A percentile compares a stretch with the other conserved stretches of the same genome.
These are phyloP conservation scores for Asterophora lycoperdoides DNA, from an alignment of 768 basidiomycete species.

Conservation along the genomic window DNA sequence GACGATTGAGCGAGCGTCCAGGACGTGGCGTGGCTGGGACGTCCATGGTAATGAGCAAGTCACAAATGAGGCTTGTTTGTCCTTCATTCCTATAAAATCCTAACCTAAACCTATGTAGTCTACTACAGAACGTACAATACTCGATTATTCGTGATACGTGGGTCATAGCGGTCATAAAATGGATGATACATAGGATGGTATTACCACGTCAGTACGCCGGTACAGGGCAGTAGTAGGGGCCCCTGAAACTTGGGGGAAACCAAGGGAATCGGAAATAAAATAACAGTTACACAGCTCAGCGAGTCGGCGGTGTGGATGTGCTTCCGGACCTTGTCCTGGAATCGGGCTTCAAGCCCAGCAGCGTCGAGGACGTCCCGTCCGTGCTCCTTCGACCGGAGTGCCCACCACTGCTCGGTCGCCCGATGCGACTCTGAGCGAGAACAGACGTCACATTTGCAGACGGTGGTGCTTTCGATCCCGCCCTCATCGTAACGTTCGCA, in stretches of 20 bases:
- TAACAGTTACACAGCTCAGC: constrained; percentile 2
- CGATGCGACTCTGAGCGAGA: constrained; percentile 46
- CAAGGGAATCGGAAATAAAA: neutral
- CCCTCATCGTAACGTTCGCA: constrained; percentile 46
- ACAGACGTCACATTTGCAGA: constrained; percentile 28
- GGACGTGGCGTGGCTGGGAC: constrained; percentile 19
- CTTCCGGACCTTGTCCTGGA: constrained; percentile 17
- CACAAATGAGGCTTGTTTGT: too few species aligned
- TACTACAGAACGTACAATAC: neutral
- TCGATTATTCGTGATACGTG: constrained; percentile 5
- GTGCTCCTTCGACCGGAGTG: constrained; percentile 27
- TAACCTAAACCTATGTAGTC: too few species aligned
- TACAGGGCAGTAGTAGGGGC: neutral
- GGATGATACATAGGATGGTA: constrained; percentile 7
- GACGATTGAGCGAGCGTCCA: constrained; percentile 64
- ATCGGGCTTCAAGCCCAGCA: constrained; percentile 6
- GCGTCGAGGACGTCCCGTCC: constrained; percentile 16
- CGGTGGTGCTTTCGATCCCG: constrained; percentile 36
- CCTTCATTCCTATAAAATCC: too few species aligned
- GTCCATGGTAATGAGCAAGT: constrained; percentile 9
- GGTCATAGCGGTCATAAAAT: constrained; percentile 12
- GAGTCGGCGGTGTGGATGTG: constrained; percentile 6
- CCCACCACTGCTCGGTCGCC: constrained; percentile 37
- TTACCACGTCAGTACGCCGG: constrained; percentile 2
- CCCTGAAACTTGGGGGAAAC: neutral